phyloP scores from a whole-genome alignment of 1,284 basidiomycete genomes.

The Leccinum pachyderme region DNA sequence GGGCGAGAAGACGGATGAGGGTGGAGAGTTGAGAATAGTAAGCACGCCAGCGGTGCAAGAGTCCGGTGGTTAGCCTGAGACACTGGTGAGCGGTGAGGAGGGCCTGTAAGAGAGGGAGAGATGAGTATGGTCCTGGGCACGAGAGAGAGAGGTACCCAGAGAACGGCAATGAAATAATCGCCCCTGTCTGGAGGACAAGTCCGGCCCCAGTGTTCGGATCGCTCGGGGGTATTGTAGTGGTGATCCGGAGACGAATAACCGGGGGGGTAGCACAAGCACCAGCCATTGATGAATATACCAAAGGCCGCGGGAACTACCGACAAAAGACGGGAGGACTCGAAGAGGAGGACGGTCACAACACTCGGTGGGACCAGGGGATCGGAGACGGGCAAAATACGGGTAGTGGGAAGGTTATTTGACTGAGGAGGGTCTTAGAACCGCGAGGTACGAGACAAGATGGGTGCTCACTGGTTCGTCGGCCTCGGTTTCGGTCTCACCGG shows the following conservation, averaged over 20 bases:
- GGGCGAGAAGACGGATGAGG: constrained; percentile 76
- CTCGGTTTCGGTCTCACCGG: constrained; percentile 77
- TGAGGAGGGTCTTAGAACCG: constrained; percentile 24
- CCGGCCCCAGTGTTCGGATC: constrained; percentile 17
- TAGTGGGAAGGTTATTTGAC: constrained; percentile 58
- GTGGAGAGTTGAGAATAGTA: constrained; percentile 82
- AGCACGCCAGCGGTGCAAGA: constrained; percentile 76
- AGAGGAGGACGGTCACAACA: constrained; percentile 41
- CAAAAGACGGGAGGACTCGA: constrained; percentile 55
- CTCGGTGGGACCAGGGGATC: constrained; percentile 45
- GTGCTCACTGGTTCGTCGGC: constrained; percentile 66
- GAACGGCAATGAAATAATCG: constrained; percentile 59
- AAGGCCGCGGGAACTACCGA: constrained; percentile 68
- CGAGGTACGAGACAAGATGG: constrained; percentile 3
- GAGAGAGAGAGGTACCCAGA: constrained; percentile 55
- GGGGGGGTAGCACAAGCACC: constrained; percentile 47
- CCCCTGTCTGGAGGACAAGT: constrained; percentile 43
- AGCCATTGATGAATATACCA: constrained; percentile 62
- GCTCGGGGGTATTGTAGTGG: not conserved
- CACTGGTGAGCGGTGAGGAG: constrained; percentile 82
- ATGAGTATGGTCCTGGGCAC: not conserved
- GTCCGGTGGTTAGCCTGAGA: constrained; percentile 73
- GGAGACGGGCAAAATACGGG: constrained; percentile 51
- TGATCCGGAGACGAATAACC: constrained; percentile 16
- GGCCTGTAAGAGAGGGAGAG: constrained; percentile 41